Evolutionary conservation across 495 filamentous ascomycete genomes (phyloP).

Genomic region (Talaromyces trachyspermus): DNA sequence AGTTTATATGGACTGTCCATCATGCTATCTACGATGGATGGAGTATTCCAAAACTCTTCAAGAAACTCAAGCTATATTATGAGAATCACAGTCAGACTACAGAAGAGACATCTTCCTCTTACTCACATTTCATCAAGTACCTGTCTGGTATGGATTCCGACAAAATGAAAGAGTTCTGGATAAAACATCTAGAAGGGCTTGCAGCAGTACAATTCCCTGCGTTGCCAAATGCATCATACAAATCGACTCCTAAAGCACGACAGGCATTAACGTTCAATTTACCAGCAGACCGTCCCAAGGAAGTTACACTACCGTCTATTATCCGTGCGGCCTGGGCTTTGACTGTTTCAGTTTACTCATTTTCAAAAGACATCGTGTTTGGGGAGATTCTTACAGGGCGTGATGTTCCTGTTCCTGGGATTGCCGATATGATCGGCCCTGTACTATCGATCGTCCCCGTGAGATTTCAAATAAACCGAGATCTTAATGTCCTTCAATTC

Average conservation of each 20-base stretch:
- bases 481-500: slow-evolving; percentile 11
- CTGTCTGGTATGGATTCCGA: slow-evolving; percentile 11
- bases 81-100: background rate
- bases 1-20: slow-evolving; percentile 49
- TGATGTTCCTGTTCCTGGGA: slow-evolving; percentile 26
- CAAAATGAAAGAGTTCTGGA: slow-evolving; percentile 23
- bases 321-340: slow-evolving; percentile 50
- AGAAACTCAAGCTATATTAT: slow-evolving; percentile 29
- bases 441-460: slow-evolving; percentile 52
- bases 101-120: slow-evolving; percentile 6
- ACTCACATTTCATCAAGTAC: slow-evolving; percentile 22
- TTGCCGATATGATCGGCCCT: slow-evolving; percentile 30
- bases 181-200: slow-evolving; percentile 30
- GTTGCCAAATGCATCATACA: slow-evolving; percentile 39
- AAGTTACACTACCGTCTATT: slow-evolving; percentile 38
- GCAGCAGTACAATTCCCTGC: slow-evolving; percentile 37
- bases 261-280: slow-evolving; percentile 32
- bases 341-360: slow-evolving; percentile 34
- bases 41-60: slow-evolving; percentile 31
- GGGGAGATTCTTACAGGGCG: slow-evolving; percentile 40
- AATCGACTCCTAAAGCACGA: slow-evolving; percentile 36
- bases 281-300: slow-evolving; percentile 15
- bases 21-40: slow-evolving; percentile 58
- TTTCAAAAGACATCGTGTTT: slow-evolving; percentile 38
- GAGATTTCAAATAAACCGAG: slow-evolving; percentile 25